Evolutionary conservation across 2,329 filamentous ascomycete genomes (phyloP).

Genomic region (Leptographium galeiforme): DNA sequence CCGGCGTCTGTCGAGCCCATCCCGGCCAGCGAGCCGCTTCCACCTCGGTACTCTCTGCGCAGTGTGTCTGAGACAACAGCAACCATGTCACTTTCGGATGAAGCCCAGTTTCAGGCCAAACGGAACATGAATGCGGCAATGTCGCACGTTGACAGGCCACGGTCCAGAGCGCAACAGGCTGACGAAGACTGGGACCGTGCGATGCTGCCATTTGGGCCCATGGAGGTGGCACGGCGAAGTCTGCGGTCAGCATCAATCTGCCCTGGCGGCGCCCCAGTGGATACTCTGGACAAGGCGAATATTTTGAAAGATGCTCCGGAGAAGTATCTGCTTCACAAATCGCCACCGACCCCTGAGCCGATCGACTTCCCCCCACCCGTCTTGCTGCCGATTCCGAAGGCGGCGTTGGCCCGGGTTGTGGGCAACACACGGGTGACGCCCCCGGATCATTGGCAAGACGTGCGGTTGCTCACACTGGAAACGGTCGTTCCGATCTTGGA

Average conservation of each 20-base stretch:
- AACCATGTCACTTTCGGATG: not conserved
- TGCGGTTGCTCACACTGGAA: slow-evolving; percentile 60
- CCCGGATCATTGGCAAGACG: slow-evolving; percentile 77
- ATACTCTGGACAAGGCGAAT: slow-evolving; percentile 22
- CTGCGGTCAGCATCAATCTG: slow-evolving; percentile 11
- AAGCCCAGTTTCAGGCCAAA: not conserved
- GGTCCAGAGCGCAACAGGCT: slow-evolving; percentile 6
- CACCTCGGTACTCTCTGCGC: slow-evolving; percentile 50
- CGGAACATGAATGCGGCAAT: slow-evolving; percentile 13
- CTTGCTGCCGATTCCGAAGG: slow-evolving; percentile 43
- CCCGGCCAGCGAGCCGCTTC: slow-evolving; percentile 57
- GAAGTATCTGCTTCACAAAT: slow-evolving; percentile 18
- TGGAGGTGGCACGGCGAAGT: not conserved
- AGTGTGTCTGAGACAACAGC: slow-evolving; percentile 6
- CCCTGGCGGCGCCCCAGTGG: slow-evolving; percentile 10
- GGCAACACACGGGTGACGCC: slow-evolving; percentile 67
- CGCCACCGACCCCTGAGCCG: slow-evolving; percentile 2
- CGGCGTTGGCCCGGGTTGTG: slow-evolving; percentile 43
- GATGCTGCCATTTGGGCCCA: slow-evolving; percentile 11
- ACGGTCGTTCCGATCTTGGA: slow-evolving; percentile 17
- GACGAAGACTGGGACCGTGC: slow-evolving; percentile 13
- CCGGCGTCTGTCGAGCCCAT: slow-evolving; percentile 56
- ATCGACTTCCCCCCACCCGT: slow-evolving; percentile 14
- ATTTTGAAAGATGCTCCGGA: slow-evolving; percentile 21
- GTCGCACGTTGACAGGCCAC: slow-evolving; percentile 12